phyloP scores from a whole-genome alignment of 202 grass and related monocot species.

The Cymbopogon flexuosus region DNA sequence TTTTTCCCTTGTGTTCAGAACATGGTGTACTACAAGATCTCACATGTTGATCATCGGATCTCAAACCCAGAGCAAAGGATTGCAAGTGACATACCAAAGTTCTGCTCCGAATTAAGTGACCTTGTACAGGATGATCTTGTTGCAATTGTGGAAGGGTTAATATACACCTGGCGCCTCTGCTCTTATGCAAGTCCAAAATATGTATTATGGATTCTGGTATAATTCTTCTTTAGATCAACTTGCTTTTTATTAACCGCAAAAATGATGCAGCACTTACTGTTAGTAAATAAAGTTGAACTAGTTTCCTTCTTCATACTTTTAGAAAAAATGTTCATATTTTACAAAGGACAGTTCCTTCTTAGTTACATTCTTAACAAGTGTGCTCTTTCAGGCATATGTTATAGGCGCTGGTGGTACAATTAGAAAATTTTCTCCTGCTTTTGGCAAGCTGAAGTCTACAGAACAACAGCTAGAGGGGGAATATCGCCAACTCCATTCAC shows the following conservation, averaged over 20 bases:
- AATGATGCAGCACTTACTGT: background rate
- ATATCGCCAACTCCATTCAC: constrained; percentile 86
- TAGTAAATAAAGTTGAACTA: background rate
- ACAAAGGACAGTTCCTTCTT: background rate
- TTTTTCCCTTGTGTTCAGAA: constrained; percentile 57
- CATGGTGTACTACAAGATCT: constrained; percentile 99
- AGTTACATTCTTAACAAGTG: constrained; percentile 4
- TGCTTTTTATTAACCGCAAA: background rate
- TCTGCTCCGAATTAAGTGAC: constrained; percentile 88
- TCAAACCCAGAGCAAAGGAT: constrained; percentile 94
- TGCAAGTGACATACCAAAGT: constrained; percentile 92
- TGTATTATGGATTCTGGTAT: constrained; percentile 98
- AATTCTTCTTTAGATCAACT: constrained; percentile 19
- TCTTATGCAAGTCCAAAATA: constrained; percentile 99
- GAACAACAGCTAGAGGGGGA: constrained; percentile 98
- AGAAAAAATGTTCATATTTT: constrained; percentile 1
- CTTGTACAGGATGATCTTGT: constrained; percentile 90
- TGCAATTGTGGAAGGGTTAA: constrained; percentile 77
- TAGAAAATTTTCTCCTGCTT: constrained; percentile 81
- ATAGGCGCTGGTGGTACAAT: constrained; percentile 74
- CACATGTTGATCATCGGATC: constrained; percentile 79
- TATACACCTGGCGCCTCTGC: constrained; percentile 90
- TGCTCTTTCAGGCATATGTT: constrained; percentile 85
- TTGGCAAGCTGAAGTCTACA: constrained; percentile 89
- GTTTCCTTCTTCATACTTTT: background rate